Evolutionary conservation across 148 eudicot genomes (phyloP).

Genomic region (Rheum nobile): DNA sequence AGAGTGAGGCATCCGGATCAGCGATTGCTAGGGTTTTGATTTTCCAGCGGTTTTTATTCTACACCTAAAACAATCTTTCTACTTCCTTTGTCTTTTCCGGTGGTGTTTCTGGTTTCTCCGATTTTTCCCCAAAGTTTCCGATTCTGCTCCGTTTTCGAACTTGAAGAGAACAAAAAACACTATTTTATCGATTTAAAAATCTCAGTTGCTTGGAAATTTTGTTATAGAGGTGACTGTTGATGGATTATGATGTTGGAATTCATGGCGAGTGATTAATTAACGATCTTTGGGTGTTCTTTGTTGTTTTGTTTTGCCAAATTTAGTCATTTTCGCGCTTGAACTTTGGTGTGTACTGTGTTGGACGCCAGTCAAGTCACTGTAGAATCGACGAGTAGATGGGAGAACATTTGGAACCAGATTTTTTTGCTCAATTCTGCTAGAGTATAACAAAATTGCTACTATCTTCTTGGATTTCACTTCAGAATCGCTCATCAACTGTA

Average conservation of each 20-base stretch:
- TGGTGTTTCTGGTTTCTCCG: background rate
- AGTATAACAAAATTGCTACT: background rate
- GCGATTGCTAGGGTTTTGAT: slow-evolving; percentile 3
- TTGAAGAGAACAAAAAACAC: background rate
- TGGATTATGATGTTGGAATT: background rate
- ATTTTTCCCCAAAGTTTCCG: background rate
- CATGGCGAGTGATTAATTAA: background rate
- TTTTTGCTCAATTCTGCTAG: no score
- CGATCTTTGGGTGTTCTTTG: background rate
- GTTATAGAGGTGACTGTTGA: background rate
- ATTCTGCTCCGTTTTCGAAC: background rate
- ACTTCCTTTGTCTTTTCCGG: background rate
- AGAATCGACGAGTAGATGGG: background rate
- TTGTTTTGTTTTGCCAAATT: background rate
- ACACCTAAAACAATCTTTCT: background rate
- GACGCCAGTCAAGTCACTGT: background rate
- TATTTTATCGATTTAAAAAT: background rate
- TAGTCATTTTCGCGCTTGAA: background rate
- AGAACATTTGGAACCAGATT: background rate
- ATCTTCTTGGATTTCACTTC: background rate
- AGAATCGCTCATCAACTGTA: background rate
- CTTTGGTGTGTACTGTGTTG: background rate
- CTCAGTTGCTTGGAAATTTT: background rate
- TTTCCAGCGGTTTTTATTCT: background rate
- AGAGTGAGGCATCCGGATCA: background rate